Evolutionary conservation across 805 yeast species (phyloP), one percentile per base, ranked within the genome.

Genomic region (Ogataea polymorpha): DNA sequence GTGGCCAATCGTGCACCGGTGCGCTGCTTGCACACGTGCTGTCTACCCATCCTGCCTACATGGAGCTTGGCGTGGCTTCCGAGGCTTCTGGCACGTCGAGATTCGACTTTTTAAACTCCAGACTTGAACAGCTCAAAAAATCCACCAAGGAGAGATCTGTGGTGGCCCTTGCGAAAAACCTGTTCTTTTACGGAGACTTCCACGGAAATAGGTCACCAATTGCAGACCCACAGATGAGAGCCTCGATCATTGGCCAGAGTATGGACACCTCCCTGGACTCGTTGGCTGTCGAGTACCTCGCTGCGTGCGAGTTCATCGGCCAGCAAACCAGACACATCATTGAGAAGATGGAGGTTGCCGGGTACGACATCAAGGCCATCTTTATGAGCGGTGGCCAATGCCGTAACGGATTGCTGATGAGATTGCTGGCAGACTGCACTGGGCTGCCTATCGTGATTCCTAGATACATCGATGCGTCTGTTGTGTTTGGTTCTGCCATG

Each of bases 1-100:
- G 99, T 59, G 99, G 99, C n/a, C 99, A 93, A 64, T 83, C 95
- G 12, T 86, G 96, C 60, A 93, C 99, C 2, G 99, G 99, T 53
- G 96, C 95, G 23, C 74, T 93, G 28, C 72, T 93, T 49, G 91
- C 93, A 2, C 95, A 87, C 62, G 91, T 91, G 12, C 65, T 93
- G 46, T 73, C 86, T 10, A 82, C 86, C 8, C 98, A 93, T 59
- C 96, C 97, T 0, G 95, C 98, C 0, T 80, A 80, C 52, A 68
- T 78, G 2, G 88, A 86, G 56, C 72, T 91, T 39, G 75, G 79
- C 11, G 75, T 72, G 45, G 65, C 77, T 25, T 80, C 96, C 0
- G 86, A 79, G 49, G 77, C 80, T 15, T 77, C 87, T 1, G 78
- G 78, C 39, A 67, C 80, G 24, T 83, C 91, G 31, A 79, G 80